phyloP scores from a whole-genome alignment of 176 grass and related monocot genomes.

The Chrysopogon serrulatus region DNA sequence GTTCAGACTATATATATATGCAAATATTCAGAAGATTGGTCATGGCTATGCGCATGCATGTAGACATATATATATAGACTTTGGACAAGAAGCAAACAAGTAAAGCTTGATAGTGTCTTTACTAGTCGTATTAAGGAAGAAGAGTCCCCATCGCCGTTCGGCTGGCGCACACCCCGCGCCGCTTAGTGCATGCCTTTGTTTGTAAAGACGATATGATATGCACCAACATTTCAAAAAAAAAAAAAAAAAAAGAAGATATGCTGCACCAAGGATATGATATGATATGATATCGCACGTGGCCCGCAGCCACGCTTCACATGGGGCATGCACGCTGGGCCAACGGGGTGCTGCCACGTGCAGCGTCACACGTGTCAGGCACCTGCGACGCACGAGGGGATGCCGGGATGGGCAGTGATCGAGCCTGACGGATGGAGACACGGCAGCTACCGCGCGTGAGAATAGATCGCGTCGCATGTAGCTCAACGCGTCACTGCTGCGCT shows the following conservation, averaged over 20 bases:
- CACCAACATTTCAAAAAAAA: not conserved
- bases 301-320: conserved; percentile 8
- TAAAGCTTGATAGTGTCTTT: not conserved
- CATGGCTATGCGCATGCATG: no score
- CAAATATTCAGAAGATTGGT: not conserved
- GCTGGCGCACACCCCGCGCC: not conserved
- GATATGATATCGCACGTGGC: conserved; percentile 15
- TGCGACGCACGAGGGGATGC: conserved; percentile 6
- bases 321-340: not conserved
- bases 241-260: no score
- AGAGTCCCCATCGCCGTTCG: not conserved
- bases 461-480: not conserved
- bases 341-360: not conserved
- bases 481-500: not conserved
- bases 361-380: conserved; percentile 11
- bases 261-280: not conserved
- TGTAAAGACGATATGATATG: not conserved
- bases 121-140: not conserved
- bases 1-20: not conserved
- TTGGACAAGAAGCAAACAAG: not conserved
- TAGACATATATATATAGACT: not conserved
- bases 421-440: not conserved
- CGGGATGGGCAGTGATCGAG: not conserved
- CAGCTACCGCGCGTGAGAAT: not conserved
- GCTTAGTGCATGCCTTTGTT: not conserved